Percentiles rank a stretch among this genome's conserved stretches.
phyloP scores from a whole-genome alignment of 1,284 basidiomycete species.

The Cutaneotrichosporon sp. region DNA sequence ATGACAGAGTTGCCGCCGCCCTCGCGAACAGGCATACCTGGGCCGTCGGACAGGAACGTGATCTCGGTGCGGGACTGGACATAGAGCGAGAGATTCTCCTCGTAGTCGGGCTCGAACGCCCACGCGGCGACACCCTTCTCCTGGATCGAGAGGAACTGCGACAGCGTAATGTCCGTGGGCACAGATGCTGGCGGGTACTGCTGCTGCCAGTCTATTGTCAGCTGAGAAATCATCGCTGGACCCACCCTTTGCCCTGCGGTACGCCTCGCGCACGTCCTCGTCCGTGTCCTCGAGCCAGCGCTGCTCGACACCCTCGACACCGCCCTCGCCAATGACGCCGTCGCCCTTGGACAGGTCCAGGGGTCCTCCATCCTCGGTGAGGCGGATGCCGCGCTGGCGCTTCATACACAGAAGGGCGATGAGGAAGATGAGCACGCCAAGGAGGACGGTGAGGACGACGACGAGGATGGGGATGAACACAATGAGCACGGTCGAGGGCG shows the following conservation, averaged over 20 bases:
- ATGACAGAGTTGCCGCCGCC: conserved; percentile 77
- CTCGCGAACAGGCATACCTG: conserved; percentile 56
- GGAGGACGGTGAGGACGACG: conserved; percentile 84
- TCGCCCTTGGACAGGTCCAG: conserved; percentile 89
- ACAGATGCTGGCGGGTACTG: conserved; percentile 89
- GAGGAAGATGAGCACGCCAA: conserved; percentile 83
- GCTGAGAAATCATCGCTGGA: neutral
- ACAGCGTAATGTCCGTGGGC: conserved; percentile 91
- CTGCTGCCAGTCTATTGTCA: conserved; percentile 67
- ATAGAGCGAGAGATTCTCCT: conserved; percentile 79
- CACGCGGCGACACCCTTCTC: conserved; percentile 97
- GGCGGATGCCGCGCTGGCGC: conserved; percentile 69
- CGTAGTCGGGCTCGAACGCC: conserved; percentile 96
- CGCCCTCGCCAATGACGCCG: conserved; percentile 80
- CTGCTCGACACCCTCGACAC: conserved; percentile 81
- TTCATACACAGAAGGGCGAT: conserved; percentile 78
- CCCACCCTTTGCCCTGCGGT: conserved; percentile 81
- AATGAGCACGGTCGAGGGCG: conserved; percentile 34
- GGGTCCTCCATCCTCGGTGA: conserved; percentile 84
- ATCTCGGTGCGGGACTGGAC: conserved; percentile 92
- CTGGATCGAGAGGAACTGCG: conserved; percentile 93
- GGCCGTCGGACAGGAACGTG: conserved; percentile 89
- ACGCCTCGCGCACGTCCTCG: conserved; percentile 65
- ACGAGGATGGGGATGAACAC: conserved; percentile 72
- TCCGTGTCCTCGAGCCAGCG: conserved; percentile 84